Evolutionary conservation across 1,139 yeast species (phyloP).

Genomic region (Lodderomyces margitis): DNA sequence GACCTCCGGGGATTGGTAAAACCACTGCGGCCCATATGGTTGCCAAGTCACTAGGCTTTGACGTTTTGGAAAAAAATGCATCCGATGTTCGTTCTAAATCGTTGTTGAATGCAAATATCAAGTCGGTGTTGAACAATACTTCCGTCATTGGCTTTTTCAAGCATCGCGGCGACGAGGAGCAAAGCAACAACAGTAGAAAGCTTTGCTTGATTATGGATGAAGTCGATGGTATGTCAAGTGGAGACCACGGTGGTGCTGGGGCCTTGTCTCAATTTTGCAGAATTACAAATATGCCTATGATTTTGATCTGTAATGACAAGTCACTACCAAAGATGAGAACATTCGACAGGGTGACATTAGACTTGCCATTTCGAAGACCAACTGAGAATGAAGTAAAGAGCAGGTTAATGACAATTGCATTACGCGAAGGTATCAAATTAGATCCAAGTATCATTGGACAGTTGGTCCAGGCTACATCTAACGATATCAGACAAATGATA

Average conservation of each 20-base stretch:
- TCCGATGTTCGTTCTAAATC: slow-evolving; percentile 89
- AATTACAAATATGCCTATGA: slow-evolving; percentile 84
- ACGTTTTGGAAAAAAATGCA: slow-evolving; percentile 74
- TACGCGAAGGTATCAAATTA: slow-evolving; percentile 74
- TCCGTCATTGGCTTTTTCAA: slow-evolving; percentile 79
- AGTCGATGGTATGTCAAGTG: slow-evolving; percentile 99
- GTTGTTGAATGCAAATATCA: slow-evolving; percentile 63
- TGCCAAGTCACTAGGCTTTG: slow-evolving; percentile 67
- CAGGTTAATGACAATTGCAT: slow-evolving; percentile 87
- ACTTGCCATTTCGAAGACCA: slow-evolving; percentile 86
- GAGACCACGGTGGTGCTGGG: slow-evolving; percentile 98
- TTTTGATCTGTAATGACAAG: slow-evolving; percentile 90
- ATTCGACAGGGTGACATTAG: slow-evolving; percentile 82
- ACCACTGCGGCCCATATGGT: slow-evolving; percentile 78
- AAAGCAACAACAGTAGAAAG: slow-evolving; percentile 35
- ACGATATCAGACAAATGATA: slow-evolving; percentile 93
- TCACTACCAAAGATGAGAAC: slow-evolving; percentile 94
- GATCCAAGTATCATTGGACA: slow-evolving; percentile 83
- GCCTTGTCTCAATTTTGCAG: slow-evolving; percentile 87
- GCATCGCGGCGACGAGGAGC: slow-evolving; percentile 33
- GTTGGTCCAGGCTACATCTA: slow-evolving; percentile 78
- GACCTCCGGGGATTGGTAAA: slow-evolving; percentile 85
- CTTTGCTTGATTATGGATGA: slow-evolving; percentile 95
- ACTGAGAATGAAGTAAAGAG: slow-evolving; percentile 77
- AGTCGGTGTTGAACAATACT: slow-evolving; percentile 73